Conservation (phyloP, 768 basidiomycete genomes). For the Amanita pallidorosea region DNA sequence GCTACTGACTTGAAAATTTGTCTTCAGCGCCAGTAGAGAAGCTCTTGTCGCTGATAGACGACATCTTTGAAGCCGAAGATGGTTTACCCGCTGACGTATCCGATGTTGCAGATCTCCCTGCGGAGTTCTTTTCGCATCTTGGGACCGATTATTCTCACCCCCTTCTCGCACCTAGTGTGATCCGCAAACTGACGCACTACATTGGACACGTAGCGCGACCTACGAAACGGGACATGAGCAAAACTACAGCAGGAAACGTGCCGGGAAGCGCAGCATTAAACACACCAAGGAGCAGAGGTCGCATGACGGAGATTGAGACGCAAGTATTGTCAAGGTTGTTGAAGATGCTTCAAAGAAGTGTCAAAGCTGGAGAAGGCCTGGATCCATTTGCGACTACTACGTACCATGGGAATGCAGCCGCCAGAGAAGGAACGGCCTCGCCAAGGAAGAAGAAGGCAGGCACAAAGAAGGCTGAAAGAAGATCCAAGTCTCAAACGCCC, state of each 20-base stretch:
- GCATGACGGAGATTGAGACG: constrained; percentile 61
- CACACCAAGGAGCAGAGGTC: constrained; percentile 40
- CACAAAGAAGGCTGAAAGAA: constrained; percentile 30
- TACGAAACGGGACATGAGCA: constrained; percentile 35
- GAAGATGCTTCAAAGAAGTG: constrained; percentile 70
- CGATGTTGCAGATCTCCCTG: constrained; percentile 62
- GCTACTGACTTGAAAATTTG: constrained; percentile 3
- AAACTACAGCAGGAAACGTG: constrained; percentile 26
- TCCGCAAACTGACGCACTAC: constrained; percentile 62
- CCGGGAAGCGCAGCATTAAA: constrained; percentile 24
- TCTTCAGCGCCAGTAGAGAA: constrained; percentile 60
- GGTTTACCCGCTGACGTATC: constrained; percentile 17
- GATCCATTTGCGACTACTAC: constrained; percentile 43
- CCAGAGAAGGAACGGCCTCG: constrained; percentile 20
- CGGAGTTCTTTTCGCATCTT: constrained; percentile 53
- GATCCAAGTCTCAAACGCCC: constrained; percentile 35
- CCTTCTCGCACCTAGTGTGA: constrained; percentile 41
- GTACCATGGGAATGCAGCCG: neutral
- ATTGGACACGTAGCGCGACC: constrained; percentile 60
- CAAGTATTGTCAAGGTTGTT: constrained; percentile 52
- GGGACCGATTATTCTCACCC: constrained; percentile 51
- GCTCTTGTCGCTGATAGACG: constrained; percentile 65
- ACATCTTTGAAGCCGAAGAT: constrained; percentile 85
- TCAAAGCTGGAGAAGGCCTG: constrained; percentile 64
- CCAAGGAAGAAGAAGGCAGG: constrained; percentile 50